Percentiles rank a stretch among this genome's conserved stretches.
These are phyloP conservation scores for Pyrenopolyporus hunteri DNA, from an alignment of 495 filamentous ascomycete species.

Conservation along the genomic window DNA sequence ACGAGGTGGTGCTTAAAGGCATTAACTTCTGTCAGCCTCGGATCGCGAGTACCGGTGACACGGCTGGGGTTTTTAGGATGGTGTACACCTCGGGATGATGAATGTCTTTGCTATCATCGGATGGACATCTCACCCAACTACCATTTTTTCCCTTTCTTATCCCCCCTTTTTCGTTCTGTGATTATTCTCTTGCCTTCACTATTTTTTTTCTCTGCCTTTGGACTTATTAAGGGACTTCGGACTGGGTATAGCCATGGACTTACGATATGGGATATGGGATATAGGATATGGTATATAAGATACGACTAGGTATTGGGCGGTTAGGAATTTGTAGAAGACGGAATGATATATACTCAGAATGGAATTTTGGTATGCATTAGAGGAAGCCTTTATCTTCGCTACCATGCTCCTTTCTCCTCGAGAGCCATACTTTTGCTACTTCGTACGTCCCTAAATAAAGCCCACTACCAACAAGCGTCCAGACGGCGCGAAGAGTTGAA, in stretches of 20 bases:
- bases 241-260: no score
- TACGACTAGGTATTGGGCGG: not conserved
- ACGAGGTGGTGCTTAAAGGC: constrained; percentile 11
- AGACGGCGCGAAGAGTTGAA: constrained; percentile 73
- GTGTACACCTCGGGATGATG: constrained; percentile 25
- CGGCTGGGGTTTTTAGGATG: constrained; percentile 24
- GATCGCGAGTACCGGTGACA: not conserved
- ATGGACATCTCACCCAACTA: not conserved
- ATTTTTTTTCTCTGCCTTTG: not conserved
- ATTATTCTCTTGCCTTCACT: not conserved
- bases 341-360: not conserved
- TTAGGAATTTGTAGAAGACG: not conserved
- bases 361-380: constrained; percentile 1
- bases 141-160: not conserved
- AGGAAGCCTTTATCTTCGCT: constrained; percentile 12
- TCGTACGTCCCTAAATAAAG: constrained; percentile 89
- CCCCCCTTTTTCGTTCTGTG: not conserved
- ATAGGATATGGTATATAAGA: not conserved
- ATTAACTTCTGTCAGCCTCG: constrained; percentile 30
- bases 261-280: not conserved
- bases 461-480: constrained; percentile 81
- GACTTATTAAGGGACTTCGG: no score
- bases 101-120: not conserved
- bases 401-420: constrained; percentile 50
- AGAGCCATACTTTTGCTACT: constrained; percentile 73